These are phyloP conservation scores for Penicillium sp. DNA, from an alignment of 2,329 filamentous ascomycete species.

Conservation along the genomic window DNA sequence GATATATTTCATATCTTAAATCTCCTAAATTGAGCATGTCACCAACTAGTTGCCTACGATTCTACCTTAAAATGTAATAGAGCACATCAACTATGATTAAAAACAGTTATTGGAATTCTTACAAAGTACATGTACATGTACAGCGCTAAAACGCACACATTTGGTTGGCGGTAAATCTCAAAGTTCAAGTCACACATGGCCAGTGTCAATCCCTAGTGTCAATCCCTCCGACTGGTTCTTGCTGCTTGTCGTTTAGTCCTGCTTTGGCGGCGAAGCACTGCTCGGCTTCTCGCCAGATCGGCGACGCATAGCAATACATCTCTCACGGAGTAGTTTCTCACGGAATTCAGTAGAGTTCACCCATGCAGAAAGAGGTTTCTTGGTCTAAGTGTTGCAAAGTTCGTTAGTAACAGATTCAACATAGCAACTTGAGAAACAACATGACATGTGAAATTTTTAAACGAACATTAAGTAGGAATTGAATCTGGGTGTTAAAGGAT, in stretches of 20 bases:
- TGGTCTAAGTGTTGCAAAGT: neutral
- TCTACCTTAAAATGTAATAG: neutral
- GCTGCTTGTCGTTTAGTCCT: neutral
- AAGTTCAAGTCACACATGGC: neutral
- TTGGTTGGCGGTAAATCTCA: neutral
- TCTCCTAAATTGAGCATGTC: neutral
- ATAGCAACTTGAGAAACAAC: neutral
- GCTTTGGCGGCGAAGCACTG: conserved; percentile 11
- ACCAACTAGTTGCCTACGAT: neutral
- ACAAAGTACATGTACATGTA: neutral
- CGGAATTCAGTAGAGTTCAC: conserved; percentile 35
- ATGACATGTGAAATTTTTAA: neutral
- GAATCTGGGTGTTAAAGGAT: neutral
- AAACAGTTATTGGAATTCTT: neutral
- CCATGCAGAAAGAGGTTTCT: conserved; percentile 16
- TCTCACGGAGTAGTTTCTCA: conserved; percentile 39
- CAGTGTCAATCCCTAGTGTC: neutral
- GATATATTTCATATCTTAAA: neutral
- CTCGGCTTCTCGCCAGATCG: conserved; percentile 23
- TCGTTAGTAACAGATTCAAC: neutral
- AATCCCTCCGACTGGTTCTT: neutral
- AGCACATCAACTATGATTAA: neutral
- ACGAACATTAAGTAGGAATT: conserved; percentile 11
- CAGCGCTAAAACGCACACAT: neutral
- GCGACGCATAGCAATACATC: conserved; percentile 36